These are phyloP conservation scores for Akebia trifoliata DNA, from an alignment of 164 flowering plant species.

Conservation along the genomic window DNA sequence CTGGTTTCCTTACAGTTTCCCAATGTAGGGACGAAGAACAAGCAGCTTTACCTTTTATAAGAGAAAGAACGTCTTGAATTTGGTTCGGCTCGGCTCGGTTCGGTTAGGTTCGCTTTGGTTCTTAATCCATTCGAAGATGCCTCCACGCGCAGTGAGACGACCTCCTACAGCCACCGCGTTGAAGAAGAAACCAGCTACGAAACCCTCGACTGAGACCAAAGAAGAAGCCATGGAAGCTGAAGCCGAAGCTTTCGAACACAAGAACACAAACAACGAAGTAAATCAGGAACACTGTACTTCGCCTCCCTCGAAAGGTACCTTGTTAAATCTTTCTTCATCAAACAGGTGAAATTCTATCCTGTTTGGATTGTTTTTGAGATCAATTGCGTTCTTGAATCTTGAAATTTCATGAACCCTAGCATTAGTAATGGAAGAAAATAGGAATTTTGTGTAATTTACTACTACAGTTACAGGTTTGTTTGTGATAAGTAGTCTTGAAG, in stretches of 20 bases:
- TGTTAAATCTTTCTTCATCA: background rate
- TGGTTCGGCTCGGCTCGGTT: too few species aligned
- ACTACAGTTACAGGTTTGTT: too few species aligned
- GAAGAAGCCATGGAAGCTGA: constrained; percentile 6
- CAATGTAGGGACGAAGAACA: too few species aligned
- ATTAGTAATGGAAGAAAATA: too few species aligned
- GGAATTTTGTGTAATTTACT: too few species aligned
- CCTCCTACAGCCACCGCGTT: constrained; percentile 13
- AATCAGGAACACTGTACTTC: background rate
- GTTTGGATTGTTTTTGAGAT: background rate
- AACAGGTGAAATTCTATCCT: background rate
- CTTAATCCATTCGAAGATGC: constrained; percentile 12
- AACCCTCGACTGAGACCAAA: background rate
- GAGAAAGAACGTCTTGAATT: too few species aligned
- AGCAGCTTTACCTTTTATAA: background rate
- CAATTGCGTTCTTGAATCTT: background rate
- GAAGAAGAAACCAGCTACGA: constrained; percentile 20
- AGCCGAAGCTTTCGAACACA: constrained; percentile 1
- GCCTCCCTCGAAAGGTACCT: constrained; percentile 4
- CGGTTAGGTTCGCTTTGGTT: too few species aligned
- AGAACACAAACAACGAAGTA: background rate
- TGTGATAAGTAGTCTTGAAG: too few species aligned
- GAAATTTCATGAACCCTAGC: too few species aligned
- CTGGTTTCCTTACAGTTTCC: too few species aligned
- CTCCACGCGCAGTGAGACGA: constrained; percentile 20